Conservation (phyloP, 2,329 filamentous ascomycete genomes). For the Lojkania enalia region DNA sequence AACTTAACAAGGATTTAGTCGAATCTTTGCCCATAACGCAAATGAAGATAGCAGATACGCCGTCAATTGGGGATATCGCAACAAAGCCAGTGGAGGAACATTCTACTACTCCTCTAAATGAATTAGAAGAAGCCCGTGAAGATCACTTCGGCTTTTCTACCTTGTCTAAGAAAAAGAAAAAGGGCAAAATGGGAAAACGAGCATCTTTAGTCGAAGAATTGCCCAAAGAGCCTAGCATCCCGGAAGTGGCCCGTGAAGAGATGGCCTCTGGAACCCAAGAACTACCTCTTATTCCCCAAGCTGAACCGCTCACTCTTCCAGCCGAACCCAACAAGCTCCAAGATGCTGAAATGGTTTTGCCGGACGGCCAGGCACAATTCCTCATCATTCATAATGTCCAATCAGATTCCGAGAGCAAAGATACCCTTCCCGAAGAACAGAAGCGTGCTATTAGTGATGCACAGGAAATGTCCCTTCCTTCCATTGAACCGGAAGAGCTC, state of each 20-base stretch:
- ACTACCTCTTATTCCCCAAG: no score
- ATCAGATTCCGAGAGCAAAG: neutral
- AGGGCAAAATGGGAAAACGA: slow-evolving; percentile 8
- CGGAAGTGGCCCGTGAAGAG: slow-evolving; percentile 2
- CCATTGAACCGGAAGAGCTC: slow-evolving; percentile 4
- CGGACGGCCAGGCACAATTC: neutral
- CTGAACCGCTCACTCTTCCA: slow-evolving; percentile 2
- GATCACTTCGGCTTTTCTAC: slow-evolving; percentile 1
- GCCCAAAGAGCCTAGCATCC: neutral
- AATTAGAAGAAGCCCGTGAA: slow-evolving; percentile 2
- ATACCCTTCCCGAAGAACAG: neutral
- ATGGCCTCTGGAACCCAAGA: no score
- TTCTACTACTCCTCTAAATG: no score
- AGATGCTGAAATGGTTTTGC: neutral
- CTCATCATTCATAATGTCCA: neutral
- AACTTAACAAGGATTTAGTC: neutral
- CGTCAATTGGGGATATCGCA: no score
- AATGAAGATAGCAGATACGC: slow-evolving; percentile 3
- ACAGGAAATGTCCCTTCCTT: neutral
- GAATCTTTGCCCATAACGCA: slow-evolving; percentile 1
- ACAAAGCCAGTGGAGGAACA: neutral
- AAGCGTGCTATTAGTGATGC: neutral
- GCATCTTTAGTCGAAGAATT: slow-evolving; percentile 4
- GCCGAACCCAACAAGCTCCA: neutral
- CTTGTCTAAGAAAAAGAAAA: slow-evolving; percentile 8